Evolutionary conservation across 2,329 filamentous ascomycete genomes (phyloP), one percentile per base, ranked within the genome.

Genomic region (Pleoardoris graminearum): DNA sequence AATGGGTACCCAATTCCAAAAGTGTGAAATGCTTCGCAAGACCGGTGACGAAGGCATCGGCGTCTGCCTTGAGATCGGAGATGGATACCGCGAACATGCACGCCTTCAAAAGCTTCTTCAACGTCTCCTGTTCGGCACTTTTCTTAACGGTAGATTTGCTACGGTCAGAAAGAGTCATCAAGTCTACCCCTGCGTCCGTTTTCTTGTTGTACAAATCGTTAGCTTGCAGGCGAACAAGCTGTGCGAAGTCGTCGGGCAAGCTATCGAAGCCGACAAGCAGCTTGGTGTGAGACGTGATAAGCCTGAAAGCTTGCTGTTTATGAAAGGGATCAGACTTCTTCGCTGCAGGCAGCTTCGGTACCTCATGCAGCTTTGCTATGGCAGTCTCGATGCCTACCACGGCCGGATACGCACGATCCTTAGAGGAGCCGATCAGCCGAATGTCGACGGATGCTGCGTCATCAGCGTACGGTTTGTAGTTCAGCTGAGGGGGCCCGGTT

Each of bases 21-120:
- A 99, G 83, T 2, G 91, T 88, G 61, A 99, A 93, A 72, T 99
- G 95, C 46, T 87, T 87, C 66, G 91, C 95, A 8, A 97, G 79
- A 65, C 94, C 90, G 39, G 85, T 80, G 21, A 97, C 78, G 57
- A 99, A 88, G 4, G 83, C 72, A 32, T 85, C 84, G 0, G 93
- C 90, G 44, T 91, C 87, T 8, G 86, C 80, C 58, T 90, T 86
- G 57, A 97, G 85, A 29, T 92, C 89, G 0, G 89, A 85, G 7
- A 97, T 77, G 0, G 91, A 95, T 37, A 89, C 85, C 0, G 93
- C 89, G 69, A 89, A 91, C 72, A 97, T 89, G 65, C 90, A 82
- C 1, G 93, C 91, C 71, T 96, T 97, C 53, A 99, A 78, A 4
- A 99, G 80, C 57, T 90, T 92, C 74, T 92, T 93, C 59, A 97